Percentiles rank a stretch among this genome's conserved stretches.
Conservation (phyloP, 169 alveolate genomes). For the Cryptosporidium tyzzeri region DNA sequence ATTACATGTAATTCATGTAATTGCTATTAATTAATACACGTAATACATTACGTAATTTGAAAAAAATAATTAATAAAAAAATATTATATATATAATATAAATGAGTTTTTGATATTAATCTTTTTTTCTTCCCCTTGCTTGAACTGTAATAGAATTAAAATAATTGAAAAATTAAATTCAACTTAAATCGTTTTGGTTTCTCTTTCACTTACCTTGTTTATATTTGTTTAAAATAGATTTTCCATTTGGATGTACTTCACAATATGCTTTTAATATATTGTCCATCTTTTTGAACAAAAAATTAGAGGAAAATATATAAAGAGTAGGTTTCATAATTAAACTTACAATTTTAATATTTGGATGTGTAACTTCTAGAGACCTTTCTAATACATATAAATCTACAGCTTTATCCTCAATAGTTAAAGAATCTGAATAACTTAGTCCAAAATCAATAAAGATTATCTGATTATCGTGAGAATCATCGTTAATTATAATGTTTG, state of each 20-base stretch:
- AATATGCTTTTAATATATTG: conserved; percentile 13
- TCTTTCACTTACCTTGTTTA: conserved; percentile 51
- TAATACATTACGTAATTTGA: neutral
- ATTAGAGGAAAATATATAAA: neutral
- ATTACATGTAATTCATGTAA: conserved; percentile 14
- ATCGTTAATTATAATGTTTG: conserved; percentile 33
- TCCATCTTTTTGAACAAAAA: conserved; percentile 24
- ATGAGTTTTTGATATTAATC: neutral
- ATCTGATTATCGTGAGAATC: neutral
- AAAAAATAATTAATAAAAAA: neutral
- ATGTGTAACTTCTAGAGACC: conserved; percentile 69
- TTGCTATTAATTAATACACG: neutral
- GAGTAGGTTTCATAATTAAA: neutral
- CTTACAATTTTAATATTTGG: conserved; percentile 40
- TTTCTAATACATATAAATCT: conserved; percentile 64
- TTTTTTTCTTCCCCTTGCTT: conserved; percentile 70
- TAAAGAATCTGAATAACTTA: conserved; percentile 62
- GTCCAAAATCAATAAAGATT: conserved; percentile 59
- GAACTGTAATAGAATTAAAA: neutral
- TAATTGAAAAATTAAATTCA: neutral
- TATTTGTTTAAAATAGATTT: conserved; percentile 25
- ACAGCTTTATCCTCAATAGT: conserved; percentile 72
- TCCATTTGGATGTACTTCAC: conserved; percentile 20
- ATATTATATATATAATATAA: neutral
- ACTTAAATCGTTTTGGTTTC: neutral